Base-by-base conservation (phyloP, 352 stramenopile species). In the Globisporangium echinulatum region DNA sequence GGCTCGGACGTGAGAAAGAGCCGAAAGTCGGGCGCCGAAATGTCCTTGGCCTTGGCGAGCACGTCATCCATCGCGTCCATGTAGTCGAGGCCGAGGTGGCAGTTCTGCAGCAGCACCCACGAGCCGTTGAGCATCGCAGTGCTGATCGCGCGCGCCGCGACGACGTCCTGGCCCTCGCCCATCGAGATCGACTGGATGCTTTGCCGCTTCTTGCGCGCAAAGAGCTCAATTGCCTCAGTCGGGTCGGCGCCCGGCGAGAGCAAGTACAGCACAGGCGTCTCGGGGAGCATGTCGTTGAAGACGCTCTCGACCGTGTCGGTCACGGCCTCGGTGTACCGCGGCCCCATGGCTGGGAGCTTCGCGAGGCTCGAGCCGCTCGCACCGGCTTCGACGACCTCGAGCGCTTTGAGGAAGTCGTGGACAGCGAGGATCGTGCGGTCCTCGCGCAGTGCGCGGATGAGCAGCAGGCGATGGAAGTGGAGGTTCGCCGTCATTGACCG, bases 61-160 rank as follows among this genome's bases (percentile, higher is more conserved):
- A 70, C 68, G 46, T 90, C 79, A 13, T 81, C 79, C 36, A 93
- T 56, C 1, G 63, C 57, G 36, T 88, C 78, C 67, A 93, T 83
- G 60, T 86, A 90, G 6, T 68, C 74, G 0, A 93, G 59, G 0
- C 78, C 82, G 1, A 93, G 54, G 54, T 93, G 79, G 54, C 84
- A 93, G 59, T 93, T 92, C 58, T 93, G 84, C 0, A 93, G 74
- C 5, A 92, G 63, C 37, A 93, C 76, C 84, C 84, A 93, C 38
- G 84, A 80, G 6, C 84, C 84, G 44, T 91, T 89, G 19, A 88
- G 59, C 71, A 83, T 85, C 1, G 77, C 84, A 3, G 66, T 66
- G 0, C 61, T 66, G 39, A 93, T 81, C 0, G 82, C 77, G 38
- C 78, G 75, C 5, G 72, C 61, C 2, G 82, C 83, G 3, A 90